A percentile compares a stretch with the other conserved stretches of the same genome.
These are phyloP conservation scores for Gyrodon lividus DNA, from an alignment of 768 basidiomycete genomes.

Conservation along the genomic window DNA sequence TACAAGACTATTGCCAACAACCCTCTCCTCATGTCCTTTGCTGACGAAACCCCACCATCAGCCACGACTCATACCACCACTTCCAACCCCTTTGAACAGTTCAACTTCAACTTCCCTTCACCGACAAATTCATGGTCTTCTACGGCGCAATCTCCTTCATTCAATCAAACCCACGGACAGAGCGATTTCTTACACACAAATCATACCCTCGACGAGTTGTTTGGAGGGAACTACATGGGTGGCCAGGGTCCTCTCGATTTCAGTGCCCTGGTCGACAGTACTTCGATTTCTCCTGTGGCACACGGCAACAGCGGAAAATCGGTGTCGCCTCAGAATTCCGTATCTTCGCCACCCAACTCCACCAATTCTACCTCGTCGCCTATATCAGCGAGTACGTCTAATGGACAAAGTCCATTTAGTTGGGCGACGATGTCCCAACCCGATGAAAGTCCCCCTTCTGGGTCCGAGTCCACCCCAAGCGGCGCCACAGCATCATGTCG, in stretches of 20 bases:
- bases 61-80: conserved; percentile 15
- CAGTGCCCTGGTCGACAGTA: conserved; percentile 32
- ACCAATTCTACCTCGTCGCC: conserved; percentile 14
- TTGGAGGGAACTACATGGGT: conserved; percentile 40
- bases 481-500: conserved; percentile 29
- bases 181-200: conserved; percentile 26
- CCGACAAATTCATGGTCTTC: conserved; percentile 29
- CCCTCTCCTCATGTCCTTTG: conserved; percentile 83
- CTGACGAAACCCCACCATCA: conserved; percentile 47
- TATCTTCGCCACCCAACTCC: conserved; percentile 20
- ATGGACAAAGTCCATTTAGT: conserved; percentile 25
- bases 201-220: conserved; percentile 43
- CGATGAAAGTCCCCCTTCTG: conserved; percentile 36
- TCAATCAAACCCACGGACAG: conserved; percentile 17
- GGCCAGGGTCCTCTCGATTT: conserved; percentile 35
- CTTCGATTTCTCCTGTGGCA: conserved; percentile 42
- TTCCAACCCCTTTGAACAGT: conserved; percentile 33
- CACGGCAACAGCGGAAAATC: conserved; percentile 36
- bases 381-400: conserved; percentile 27
- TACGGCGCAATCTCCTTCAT: conserved; percentile 15
- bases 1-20: conserved; percentile 84
- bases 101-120: conserved; percentile 47
- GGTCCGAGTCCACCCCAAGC: conserved; percentile 30
- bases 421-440: conserved; percentile 26
- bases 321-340: conserved; percentile 13